Conservation (phyloP, 352 stramenopile species). For the Phytophthora uliginosa region DNA sequence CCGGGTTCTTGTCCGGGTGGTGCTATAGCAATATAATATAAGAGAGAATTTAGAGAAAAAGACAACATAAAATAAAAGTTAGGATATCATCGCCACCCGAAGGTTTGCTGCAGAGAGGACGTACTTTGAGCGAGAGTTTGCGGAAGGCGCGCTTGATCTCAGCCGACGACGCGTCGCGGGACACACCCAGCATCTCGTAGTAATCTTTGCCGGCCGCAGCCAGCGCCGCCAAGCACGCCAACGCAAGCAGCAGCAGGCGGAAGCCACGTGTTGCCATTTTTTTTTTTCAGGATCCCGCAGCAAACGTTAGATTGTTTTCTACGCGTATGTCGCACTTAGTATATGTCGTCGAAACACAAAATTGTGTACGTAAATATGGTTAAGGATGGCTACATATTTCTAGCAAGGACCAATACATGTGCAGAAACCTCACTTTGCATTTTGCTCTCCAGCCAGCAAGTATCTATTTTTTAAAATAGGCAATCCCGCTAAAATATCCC, state of each 20-base stretch:
- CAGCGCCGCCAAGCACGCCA: slow-evolving; percentile 33
- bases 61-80: slow-evolving; percentile 4
- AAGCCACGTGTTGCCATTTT: slow-evolving; percentile 28
- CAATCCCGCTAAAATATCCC: too few relatives aligned
- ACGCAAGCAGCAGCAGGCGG: slow-evolving; percentile 40
- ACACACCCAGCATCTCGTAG: slow-evolving; percentile 79
- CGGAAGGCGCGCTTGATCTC: slow-evolving; percentile 90
- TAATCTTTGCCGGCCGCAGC: slow-evolving; percentile 61
- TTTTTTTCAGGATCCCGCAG: neutral
- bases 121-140: slow-evolving; percentile 91
- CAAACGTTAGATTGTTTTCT: neutral
- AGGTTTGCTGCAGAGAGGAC: neutral
- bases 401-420: too few relatives aligned
- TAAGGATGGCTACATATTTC: neutral
- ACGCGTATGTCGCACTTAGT: neutral
- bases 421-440: too few relatives aligned
- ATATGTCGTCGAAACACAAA: neutral
- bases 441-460: too few relatives aligned
- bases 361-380: neutral
- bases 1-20: slow-evolving; percentile 92
- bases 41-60: neutral
- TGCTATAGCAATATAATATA: slow-evolving; percentile 45
- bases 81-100: neutral
- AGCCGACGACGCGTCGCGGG: slow-evolving; percentile 64
- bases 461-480: too few relatives aligned